phyloP scores from a whole-genome alignment of 2,329 filamentous ascomycete species.

The Talaromyces sp. region DNA sequence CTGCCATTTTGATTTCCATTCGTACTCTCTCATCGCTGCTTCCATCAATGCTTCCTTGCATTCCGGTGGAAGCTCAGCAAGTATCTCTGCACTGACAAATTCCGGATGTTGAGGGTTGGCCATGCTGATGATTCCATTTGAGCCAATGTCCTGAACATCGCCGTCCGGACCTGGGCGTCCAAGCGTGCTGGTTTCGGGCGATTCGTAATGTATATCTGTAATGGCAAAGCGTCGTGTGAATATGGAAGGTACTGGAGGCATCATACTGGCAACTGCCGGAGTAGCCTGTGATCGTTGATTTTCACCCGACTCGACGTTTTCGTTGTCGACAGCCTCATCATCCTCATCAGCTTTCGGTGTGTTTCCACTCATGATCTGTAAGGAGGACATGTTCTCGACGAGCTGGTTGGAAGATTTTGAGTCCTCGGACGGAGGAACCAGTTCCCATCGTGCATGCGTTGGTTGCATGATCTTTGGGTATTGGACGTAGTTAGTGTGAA shows the following conservation, averaged over 20 bases:
- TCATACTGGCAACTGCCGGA: slow-evolving; percentile 36
- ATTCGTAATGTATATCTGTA: slow-evolving; percentile 58
- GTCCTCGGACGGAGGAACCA: slow-evolving; percentile 52
- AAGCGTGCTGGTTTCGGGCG: slow-evolving; percentile 56
- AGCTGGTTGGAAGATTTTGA: slow-evolving; percentile 27
- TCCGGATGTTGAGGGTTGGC: slow-evolving; percentile 34
- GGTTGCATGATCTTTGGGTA: slow-evolving; percentile 87
- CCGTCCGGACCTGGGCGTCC: slow-evolving; percentile 54
- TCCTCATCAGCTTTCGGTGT: slow-evolving; percentile 22
- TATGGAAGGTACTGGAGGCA: slow-evolving; percentile 54
- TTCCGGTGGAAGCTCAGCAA: slow-evolving; percentile 43
- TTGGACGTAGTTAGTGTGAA: slow-evolving; percentile 89
- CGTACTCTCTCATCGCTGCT: slow-evolving; percentile 60
- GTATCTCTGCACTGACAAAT: slow-evolving; percentile 39
- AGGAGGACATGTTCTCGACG: slow-evolving; percentile 32
- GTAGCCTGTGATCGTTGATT: slow-evolving; percentile 9
- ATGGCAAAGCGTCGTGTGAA: slow-evolving; percentile 62
- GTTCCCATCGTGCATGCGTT: slow-evolving; percentile 78
- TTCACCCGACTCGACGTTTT: slow-evolving; percentile 19
- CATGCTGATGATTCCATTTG: slow-evolving; percentile 40
- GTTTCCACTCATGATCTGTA: slow-evolving; percentile 32
- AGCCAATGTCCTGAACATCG: slow-evolving; percentile 38
- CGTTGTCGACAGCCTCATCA: neutral
- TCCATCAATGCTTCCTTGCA: slow-evolving; percentile 70
- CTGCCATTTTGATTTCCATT: slow-evolving; percentile 74